These are phyloP conservation scores for Camelina neglecta DNA, from an alignment of 345 rosid genomes.

Conservation along the genomic window DNA sequence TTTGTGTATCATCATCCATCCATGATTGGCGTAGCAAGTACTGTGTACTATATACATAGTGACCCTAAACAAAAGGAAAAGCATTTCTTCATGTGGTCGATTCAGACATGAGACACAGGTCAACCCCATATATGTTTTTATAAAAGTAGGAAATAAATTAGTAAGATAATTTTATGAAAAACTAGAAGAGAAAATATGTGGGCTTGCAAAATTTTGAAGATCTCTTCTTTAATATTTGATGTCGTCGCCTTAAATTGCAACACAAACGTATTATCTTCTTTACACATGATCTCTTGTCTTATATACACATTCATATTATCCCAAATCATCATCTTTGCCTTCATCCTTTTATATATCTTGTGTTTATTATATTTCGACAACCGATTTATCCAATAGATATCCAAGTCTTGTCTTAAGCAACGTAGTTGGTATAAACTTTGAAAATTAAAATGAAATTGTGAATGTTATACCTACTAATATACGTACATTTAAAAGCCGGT, in stretches of 20 bases:
- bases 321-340: constrained; percentile 13
- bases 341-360: constrained; percentile 37
- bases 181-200: constrained; percentile 21
- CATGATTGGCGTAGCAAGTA: constrained; percentile 16
- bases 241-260: constrained; percentile 40
- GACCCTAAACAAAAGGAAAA: background rate
- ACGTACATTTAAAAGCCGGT: background rate
- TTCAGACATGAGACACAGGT: constrained; percentile 9
- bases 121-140: constrained; percentile 11
- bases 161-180: background rate
- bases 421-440: background rate
- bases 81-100: background rate
- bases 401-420: background rate
- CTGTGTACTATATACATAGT: background rate
- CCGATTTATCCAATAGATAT: background rate
- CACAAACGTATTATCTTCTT: constrained; percentile 46
- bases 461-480: background rate
- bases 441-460: background rate
- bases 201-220: constrained; percentile 25
- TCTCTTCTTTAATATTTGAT: constrained; percentile 28
- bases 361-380: constrained; percentile 15
- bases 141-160: background rate
- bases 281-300: constrained; percentile 34
- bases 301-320: constrained; percentile 27
- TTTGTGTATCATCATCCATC: background rate